Conservation (phyloP, 176 grass and related monocot species). For the Eleusine indica region DNA sequence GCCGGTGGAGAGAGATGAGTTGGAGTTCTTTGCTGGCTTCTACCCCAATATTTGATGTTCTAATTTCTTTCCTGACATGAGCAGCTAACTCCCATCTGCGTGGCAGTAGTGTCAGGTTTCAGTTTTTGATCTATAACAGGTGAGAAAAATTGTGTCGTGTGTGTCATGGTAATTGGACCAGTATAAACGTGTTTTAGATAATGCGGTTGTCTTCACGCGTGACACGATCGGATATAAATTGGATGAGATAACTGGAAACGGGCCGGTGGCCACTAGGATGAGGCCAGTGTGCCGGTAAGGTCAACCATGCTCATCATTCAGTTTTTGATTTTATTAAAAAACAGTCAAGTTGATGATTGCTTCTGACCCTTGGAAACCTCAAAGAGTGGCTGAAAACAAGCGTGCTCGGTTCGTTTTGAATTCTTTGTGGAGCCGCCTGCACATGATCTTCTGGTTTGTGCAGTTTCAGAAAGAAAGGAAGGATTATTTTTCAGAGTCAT, state of each 20-base stretch:
- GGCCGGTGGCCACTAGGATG: constrained; percentile 23
- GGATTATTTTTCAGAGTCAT: too few relatives aligned
- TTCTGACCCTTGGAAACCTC: constrained; percentile 3
- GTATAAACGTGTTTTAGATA: constrained; percentile 1
- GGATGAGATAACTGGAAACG: constrained; percentile 18
- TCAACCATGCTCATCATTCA: constrained; percentile 29
- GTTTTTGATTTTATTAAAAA: neutral
- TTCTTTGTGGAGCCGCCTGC: neutral
- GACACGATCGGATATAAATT: constrained; percentile 8
- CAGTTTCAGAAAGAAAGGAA: too few relatives aligned
- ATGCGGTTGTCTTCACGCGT: neutral
- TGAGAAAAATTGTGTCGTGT: neutral
- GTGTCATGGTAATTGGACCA: neutral
- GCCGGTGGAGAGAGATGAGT: neutral
- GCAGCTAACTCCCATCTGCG: neutral
- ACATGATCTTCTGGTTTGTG: too few relatives aligned
- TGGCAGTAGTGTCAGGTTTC: neutral
- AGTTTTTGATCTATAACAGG: neutral
- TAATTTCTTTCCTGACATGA: neutral
- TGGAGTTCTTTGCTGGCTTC: neutral
- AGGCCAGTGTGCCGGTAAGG: neutral
- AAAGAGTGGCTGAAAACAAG: neutral
- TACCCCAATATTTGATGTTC: neutral
- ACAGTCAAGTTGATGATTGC: constrained; percentile 19
- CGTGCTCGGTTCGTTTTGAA: neutral